phyloP scores from a whole-genome alignment of 768 basidiomycete genomes.

The Hemileccinum impolitum region DNA sequence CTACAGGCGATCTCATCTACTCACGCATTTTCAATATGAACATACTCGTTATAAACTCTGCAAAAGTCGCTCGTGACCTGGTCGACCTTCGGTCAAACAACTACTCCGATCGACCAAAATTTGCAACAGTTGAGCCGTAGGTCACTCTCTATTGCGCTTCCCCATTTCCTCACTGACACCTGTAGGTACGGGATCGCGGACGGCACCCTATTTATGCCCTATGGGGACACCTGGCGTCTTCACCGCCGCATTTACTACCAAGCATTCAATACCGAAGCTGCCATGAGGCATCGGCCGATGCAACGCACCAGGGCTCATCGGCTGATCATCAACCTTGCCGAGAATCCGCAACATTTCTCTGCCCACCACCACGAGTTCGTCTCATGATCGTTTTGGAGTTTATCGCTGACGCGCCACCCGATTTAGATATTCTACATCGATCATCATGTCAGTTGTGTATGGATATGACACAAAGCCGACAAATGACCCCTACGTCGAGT shows the following conservation, averaged over 20 bases:
- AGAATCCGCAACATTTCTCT: slow-evolving; percentile 24
- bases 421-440: slow-evolving; percentile 25
- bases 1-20: slow-evolving; percentile 22
- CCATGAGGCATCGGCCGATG: slow-evolving; percentile 28
- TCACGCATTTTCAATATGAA: slow-evolving; percentile 21
- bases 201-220: slow-evolving; percentile 33
- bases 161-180: background rate
- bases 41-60: slow-evolving; percentile 28
- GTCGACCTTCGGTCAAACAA: slow-evolving; percentile 27
- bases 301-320: slow-evolving; percentile 32
- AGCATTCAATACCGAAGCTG: slow-evolving; percentile 28
- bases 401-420: background rate
- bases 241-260: slow-evolving; percentile 35
- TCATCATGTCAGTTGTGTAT: slow-evolving; percentile 27
- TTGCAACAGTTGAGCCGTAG: slow-evolving; percentile 23
- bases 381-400: background rate
- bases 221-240: slow-evolving; percentile 39
- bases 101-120: slow-evolving; percentile 34
- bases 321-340: slow-evolving; percentile 31
- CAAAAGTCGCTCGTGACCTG: slow-evolving; percentile 26
- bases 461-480: slow-evolving; percentile 19
- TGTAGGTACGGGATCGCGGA: slow-evolving; percentile 34
- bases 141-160: background rate
- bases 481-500: slow-evolving; percentile 22
- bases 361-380: slow-evolving; percentile 27